Evolutionary conservation across 1,139 yeast species (phyloP).

Genomic region (Saccharomyces uvarum): DNA sequence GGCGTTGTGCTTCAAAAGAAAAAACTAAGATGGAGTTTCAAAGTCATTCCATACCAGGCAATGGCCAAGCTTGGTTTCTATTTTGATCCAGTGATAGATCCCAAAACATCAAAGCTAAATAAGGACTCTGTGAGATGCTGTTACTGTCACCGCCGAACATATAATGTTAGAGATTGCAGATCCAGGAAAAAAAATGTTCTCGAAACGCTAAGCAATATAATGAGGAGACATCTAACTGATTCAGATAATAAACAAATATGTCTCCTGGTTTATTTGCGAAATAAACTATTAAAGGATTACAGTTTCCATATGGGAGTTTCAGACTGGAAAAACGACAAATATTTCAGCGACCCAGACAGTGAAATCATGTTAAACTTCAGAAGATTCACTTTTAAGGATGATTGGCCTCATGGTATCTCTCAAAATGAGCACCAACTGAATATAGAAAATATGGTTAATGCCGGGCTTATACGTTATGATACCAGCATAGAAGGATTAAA

Average conservation of each 20-base stretch:
- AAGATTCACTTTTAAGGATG: conserved; percentile 13
- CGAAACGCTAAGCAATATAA: conserved; percentile 23
- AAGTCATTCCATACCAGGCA: conserved; percentile 33
- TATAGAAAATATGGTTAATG: conserved; percentile 15
- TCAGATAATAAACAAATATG: conserved; percentile 5
- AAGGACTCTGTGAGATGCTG: conserved; percentile 52
- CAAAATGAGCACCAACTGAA: conserved; percentile 4
- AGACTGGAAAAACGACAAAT: conserved; percentile 16
- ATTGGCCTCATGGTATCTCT: conserved; percentile 10
- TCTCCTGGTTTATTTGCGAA: conserved; percentile 11
- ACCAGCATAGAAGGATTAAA: conserved; percentile 18
- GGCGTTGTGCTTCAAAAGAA: conserved; percentile 24
- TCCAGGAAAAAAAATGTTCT: conserved; percentile 17
- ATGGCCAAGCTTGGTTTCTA: conserved; percentile 67
- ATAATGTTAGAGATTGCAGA: conserved; percentile 20
- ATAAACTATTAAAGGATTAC: conserved; percentile 7
- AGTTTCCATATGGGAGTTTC: conserved; percentile 9
- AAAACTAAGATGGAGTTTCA: conserved; percentile 35
- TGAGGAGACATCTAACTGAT: conserved; percentile 16
- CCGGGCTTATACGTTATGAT: conserved; percentile 26
- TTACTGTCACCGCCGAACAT: conserved; percentile 44
- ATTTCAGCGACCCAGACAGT: conserved; percentile 16
- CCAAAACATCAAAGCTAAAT: conserved; percentile 14
- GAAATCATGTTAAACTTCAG: conserved; percentile 11
- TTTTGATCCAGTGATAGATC: conserved; percentile 43